A percentile compares a stretch with the other conserved stretches of the same genome.
These are phyloP conservation scores for Salmacisia buchloeana DNA, from an alignment of 1,284 basidiomycete species.

Conservation along the genomic window DNA sequence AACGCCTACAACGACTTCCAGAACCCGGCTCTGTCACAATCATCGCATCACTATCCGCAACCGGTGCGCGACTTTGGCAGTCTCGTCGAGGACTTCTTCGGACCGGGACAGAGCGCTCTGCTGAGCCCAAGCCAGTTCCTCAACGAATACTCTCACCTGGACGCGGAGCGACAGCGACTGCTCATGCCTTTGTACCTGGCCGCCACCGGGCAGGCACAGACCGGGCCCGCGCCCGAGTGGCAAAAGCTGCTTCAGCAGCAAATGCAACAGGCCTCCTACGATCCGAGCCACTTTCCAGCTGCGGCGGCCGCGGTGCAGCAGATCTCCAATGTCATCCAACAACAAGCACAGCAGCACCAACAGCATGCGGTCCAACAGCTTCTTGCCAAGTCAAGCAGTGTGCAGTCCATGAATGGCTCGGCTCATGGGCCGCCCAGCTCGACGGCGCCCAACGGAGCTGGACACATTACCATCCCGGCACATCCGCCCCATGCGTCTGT, in stretches of 20 bases:
- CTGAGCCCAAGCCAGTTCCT: background rate
- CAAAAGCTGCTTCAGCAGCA: conserved; percentile 2
- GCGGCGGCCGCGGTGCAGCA: background rate
- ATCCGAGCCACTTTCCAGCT: background rate
- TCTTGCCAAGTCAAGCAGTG: background rate
- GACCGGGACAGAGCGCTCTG: too few relatives aligned
- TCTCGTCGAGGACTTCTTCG: too few relatives aligned
- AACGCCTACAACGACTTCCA: background rate
- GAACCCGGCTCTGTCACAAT: background rate
- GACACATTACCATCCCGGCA: background rate
- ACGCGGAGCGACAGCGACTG: background rate
- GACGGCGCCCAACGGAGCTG: background rate
- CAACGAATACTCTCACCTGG: background rate
- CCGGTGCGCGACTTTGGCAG: too few relatives aligned
- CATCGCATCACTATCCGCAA: too few relatives aligned
- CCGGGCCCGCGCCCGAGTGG: background rate
- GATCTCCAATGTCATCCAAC: background rate
- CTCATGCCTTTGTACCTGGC: background rate
- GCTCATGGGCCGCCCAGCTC: background rate
- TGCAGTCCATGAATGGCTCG: background rate
- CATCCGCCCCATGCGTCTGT: background rate
- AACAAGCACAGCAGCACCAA: conserved; percentile 2
- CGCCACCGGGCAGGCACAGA: background rate
- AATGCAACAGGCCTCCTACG: background rate
- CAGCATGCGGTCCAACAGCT: background rate